Evolutionary conservation across 306 rosid species (phyloP), one percentile per base, ranked within the genome.

Genomic region (apple (Malus domestica)): DNA sequence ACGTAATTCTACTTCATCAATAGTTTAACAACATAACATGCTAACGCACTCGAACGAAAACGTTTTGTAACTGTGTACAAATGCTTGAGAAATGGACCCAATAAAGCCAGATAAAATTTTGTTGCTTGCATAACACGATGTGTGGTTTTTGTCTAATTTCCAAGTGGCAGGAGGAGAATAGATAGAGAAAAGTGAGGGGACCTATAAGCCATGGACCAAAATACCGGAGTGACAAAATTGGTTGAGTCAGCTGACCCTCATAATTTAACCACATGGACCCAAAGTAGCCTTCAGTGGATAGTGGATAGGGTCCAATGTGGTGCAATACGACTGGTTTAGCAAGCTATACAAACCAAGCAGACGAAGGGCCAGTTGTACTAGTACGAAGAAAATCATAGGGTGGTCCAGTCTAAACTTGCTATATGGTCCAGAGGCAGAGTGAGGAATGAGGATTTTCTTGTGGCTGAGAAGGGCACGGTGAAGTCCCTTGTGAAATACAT

Each of bases 321-420:
- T 63, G 29, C 60, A 61, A 44, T 10, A 23, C 6, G 64, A 51
- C 72, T 30, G 5, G 18, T 12, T 52, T 19, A 61, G 84, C 70
- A 75, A 76, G 71, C 72, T 80, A 79, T 55, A 72, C 40, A 29
- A 10, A 72, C 20, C 12, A 18, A 23, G 63, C 57, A 46, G 16
- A 42, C 55, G 13, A 25, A 46, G 61, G 74, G 59, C 59, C 70
- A 77, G 81, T 78, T 79, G 86, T 81, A 68, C 68, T 64, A 68
- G 52, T 59, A 74, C 58, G 78, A 72, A 79, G 20, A 51, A 65
- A 60, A 33, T 10, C 14, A 65, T 64, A 78, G 78, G 80, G 81
- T 85, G 95, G 97, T 91, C 97, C 96, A 74, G 3, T 32, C 68
- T 73, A 51, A 15, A 51, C 5, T 9, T 25, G 4, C 10, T 5